Evolutionary conservation across 495 filamentous ascomycete species (phyloP).

Genomic region (Lasiosphaeris hirsuta): DNA sequence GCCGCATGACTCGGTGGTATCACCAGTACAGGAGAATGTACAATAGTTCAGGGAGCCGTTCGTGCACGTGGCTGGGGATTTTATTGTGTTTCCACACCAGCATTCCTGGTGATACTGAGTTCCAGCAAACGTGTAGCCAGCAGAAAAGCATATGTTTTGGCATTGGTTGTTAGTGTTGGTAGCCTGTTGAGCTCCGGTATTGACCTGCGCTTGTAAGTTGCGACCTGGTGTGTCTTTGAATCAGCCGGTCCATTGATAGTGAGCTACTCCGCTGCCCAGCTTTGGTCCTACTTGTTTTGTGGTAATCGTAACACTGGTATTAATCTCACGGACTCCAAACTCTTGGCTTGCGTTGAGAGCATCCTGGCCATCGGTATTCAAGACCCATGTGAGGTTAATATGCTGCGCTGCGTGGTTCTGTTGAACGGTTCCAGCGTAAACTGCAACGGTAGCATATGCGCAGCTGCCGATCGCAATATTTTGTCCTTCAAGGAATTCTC

Average conservation of each 20-base stretch:
- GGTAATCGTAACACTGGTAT: conserved; percentile 36
- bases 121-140: conserved; percentile 45
- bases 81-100: conserved; percentile 41
- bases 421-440: conserved; percentile 45
- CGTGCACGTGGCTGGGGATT: conserved; percentile 9
- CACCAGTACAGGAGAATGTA: conserved; percentile 33
- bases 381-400: conserved; percentile 39
- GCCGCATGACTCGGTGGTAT: conserved; percentile 38
- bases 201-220: conserved; percentile 36
- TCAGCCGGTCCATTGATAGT: conserved; percentile 42
- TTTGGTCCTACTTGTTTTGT: conserved; percentile 39
- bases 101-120: conserved; percentile 51
- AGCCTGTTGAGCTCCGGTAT: conserved; percentile 23
- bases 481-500: conserved; percentile 50
- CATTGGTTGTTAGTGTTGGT: conserved; percentile 39
- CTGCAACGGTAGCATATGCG: conserved; percentile 41
- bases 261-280: conserved; percentile 26
- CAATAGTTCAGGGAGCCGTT: conserved; percentile 29
- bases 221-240: conserved; percentile 40
- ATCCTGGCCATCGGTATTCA: conserved; percentile 44
- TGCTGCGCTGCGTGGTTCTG: conserved; percentile 42
- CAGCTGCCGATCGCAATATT: conserved; percentile 39
- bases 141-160: conserved; percentile 32
- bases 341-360: conserved; percentile 29
- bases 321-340: conserved; percentile 31